Percentiles rank a stretch among this genome's conserved stretches.
Conservation (phyloP, 192 early-diverging fungal species). For the Dimargaris xerosporica region DNA sequence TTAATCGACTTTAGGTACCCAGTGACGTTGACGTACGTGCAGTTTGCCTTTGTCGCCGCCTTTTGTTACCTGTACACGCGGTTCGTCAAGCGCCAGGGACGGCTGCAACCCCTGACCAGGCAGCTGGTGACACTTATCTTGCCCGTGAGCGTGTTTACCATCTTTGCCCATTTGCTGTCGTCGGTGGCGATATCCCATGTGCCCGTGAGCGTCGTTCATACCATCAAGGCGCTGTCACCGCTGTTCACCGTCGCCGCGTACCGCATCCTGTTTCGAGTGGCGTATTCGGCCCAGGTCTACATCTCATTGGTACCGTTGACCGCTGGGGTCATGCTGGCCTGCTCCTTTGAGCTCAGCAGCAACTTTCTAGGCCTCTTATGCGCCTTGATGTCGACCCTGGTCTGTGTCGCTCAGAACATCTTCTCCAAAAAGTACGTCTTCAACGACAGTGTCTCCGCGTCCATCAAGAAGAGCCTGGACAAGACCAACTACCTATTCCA, state of each 20-base stretch:
- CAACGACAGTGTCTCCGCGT: slow-evolving; percentile 23
- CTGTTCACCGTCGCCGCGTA: slow-evolving; percentile 75
- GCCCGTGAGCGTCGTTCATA: slow-evolving; percentile 75
- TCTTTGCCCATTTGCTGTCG: slow-evolving; percentile 71
- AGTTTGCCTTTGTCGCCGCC: slow-evolving; percentile 62
- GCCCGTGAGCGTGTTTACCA: slow-evolving; percentile 64
- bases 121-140: slow-evolving; percentile 43
- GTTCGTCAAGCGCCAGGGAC: slow-evolving; percentile 23
- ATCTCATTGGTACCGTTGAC: slow-evolving; percentile 63
- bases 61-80: slow-evolving; percentile 35
- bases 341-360: slow-evolving; percentile 50
- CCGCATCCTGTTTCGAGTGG: slow-evolving; percentile 46
- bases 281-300: slow-evolving; percentile 58
- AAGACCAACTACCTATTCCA: slow-evolving; percentile 80
- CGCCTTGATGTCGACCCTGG: slow-evolving; percentile 55
- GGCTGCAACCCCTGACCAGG: slow-evolving; percentile 34
- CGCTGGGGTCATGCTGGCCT: slow-evolving; percentile 79
- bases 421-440: slow-evolving; percentile 66
- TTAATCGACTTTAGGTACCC: slow-evolving; percentile 63
- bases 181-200: slow-evolving; percentile 58
- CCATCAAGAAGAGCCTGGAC: slow-evolving; percentile 53
- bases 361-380: slow-evolving; percentile 57
- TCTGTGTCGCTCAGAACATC: slow-evolving; percentile 82
- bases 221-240: slow-evolving; percentile 80
- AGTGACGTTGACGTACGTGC: slow-evolving; percentile 66